Conservation (phyloP, 2,329 filamentous ascomycete species). For the Didymella keratinophila region DNA sequence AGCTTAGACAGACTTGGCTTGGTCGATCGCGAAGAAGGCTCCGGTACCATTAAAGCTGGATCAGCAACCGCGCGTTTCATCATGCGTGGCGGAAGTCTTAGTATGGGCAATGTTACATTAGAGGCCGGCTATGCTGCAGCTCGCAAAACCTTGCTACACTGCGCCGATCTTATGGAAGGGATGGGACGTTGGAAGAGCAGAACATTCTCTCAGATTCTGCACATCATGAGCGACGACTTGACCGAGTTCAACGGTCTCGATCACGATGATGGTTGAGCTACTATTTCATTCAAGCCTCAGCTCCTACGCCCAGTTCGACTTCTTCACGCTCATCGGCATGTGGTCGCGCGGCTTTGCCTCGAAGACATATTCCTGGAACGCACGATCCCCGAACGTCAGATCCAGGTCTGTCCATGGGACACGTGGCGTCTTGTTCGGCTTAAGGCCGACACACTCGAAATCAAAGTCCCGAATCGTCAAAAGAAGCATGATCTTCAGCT, state of each 20-base stretch:
- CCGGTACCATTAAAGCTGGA: constrained; percentile 39
- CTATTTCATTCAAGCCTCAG: no score
- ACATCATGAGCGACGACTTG: constrained; percentile 63
- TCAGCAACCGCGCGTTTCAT: constrained; percentile 55
- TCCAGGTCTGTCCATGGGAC: constrained; percentile 40
- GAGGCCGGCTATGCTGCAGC: constrained; percentile 61
- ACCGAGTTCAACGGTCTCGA: constrained; percentile 40
- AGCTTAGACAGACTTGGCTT: constrained; percentile 57
- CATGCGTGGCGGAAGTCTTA: constrained; percentile 57
- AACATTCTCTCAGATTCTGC: constrained; percentile 60
- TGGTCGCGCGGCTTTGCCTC: constrained; percentile 45
- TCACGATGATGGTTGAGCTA: constrained; percentile 14
- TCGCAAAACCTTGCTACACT: constrained; percentile 60
- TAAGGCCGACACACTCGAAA: constrained; percentile 47
- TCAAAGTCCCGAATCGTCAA: constrained; percentile 61
- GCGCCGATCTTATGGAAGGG: constrained; percentile 61
- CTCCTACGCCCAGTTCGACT: constrained; percentile 21
- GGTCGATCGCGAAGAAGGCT: constrained; percentile 42
- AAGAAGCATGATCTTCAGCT: constrained; percentile 60
- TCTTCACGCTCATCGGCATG: constrained; percentile 43
- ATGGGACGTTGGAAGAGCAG: constrained; percentile 61
- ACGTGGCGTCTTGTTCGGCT: constrained; percentile 38
- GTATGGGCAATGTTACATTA: constrained; percentile 58
- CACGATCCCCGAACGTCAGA: constrained; percentile 40
- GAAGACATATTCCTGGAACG: constrained; percentile 43